Base-by-base conservation (phyloP, 805 yeast species). In the Ogataea thermomethanolica region DNA sequence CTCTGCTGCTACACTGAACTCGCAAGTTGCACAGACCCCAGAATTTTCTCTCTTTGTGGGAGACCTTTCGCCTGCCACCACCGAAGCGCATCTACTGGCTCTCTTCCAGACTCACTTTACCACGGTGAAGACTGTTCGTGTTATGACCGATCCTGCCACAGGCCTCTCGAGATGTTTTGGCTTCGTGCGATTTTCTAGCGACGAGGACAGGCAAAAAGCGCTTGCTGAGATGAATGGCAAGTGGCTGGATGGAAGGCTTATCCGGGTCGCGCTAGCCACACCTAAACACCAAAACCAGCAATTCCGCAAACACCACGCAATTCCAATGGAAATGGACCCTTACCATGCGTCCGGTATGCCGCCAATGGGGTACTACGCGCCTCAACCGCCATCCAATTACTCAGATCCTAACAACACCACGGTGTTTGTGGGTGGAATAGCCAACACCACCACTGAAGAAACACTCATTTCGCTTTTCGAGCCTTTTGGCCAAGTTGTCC, bases 21-120 rank as follows among this genome's bases (percentile, higher is more conserved):
- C 89, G 4, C 84, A 84, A 34, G 76, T 83, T 34, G 78, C 84
- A 7, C 83, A 79, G 51, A 73, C 84, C 8, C 90, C 90, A 0
- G 93, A 84, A 60, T 84, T 61, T 56, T 82, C 91, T 0, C 62
- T 84, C 38, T 84, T 84, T 61, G 91, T 84, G n/a, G 95, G 95
- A 26, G 93, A 84, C 59, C 67, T 84, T 45, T 74, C 88, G 2
- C 87, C 91, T 1, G 71, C 78, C 1, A 83, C 89, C 4, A 84
- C 91, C 0, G 93, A 84, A 58, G 90, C 90, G 5, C 90, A 84
- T 58, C 62, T 84, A 43, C 62, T 84, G 35, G 79, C 86, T 17
- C 67, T 84, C 37, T 84, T 84, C 59, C 91, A 84, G 58, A 73
- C 76, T 30, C 71, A 72, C 42, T 84, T 75, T 62, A 66, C 67